These are phyloP conservation scores for Bolboschoenus planiculmis DNA, from an alignment of 176 grass and related monocot genomes.

Conservation along the genomic window DNA sequence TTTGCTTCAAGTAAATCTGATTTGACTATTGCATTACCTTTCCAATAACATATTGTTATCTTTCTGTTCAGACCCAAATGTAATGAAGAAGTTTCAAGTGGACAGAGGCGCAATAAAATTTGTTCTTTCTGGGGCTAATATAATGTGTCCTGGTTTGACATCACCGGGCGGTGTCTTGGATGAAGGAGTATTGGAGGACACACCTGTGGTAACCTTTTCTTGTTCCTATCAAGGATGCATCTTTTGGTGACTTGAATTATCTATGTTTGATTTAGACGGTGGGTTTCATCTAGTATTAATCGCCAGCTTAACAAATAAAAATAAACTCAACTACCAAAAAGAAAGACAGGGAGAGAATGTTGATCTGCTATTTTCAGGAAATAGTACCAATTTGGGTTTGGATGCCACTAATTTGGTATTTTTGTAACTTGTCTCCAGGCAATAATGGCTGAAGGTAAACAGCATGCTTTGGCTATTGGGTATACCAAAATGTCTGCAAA, in stretches of 20 bases:
- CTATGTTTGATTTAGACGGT: neutral
- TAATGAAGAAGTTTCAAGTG: slow-evolving; percentile 99
- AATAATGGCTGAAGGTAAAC: slow-evolving; percentile 98
- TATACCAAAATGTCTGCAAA: slow-evolving; percentile 93
- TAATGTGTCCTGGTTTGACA: slow-evolving; percentile 96
- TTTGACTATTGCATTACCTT: neutral
- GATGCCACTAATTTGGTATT: neutral
- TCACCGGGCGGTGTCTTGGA: slow-evolving; percentile 79
- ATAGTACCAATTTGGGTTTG: neutral
- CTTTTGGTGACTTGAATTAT: neutral
- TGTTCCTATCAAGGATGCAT: neutral
- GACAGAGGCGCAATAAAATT: slow-evolving; percentile 97
- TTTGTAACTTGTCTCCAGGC: slow-evolving; percentile 35
- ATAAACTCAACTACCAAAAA: neutral
- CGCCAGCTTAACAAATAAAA: neutral
- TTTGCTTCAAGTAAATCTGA: neutral
- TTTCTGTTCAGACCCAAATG: slow-evolving; percentile 72
- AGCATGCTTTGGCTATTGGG: slow-evolving; percentile 90
- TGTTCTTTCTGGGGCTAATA: slow-evolving; percentile 97
- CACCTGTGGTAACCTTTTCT: slow-evolving; percentile 56
- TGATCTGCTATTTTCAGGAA: neutral
- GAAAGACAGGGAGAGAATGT: neutral
- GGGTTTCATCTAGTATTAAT: neutral
- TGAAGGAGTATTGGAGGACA: slow-evolving; percentile 57
- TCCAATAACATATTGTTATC: slow-evolving; percentile 15